These are phyloP conservation scores for Gynochthodes officinalis DNA, from an alignment of 257 asterid species.

Conservation along the genomic window DNA sequence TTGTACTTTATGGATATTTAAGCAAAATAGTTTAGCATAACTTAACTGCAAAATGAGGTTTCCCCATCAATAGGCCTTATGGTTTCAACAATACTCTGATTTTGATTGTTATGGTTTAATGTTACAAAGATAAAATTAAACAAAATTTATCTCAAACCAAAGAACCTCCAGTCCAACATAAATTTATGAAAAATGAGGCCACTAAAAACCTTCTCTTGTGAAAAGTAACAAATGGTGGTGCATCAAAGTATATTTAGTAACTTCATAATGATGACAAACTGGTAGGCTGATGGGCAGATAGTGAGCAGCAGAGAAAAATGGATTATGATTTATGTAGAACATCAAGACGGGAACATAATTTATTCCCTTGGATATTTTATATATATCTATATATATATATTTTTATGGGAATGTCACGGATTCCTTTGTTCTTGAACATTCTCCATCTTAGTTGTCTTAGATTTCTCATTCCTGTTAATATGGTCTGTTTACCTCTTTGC, in stretches of 20 bases:
- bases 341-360: not conserved
- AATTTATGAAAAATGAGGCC: too few species aligned
- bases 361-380: not conserved
- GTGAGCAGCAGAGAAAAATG: not conserved
- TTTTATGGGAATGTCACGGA: not conserved
- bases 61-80: not conserved
- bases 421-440: not conserved
- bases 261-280: not conserved
- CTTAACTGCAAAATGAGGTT: not conserved
- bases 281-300: not conserved
- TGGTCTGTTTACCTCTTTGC: not conserved
- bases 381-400: too few species aligned
- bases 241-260: not conserved
- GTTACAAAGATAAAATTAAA: not conserved
- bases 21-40: not conserved
- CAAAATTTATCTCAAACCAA: not conserved
- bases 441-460: not conserved
- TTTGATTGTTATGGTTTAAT: not conserved
- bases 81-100: conserved; percentile 3
- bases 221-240: not conserved
- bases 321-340: not conserved
- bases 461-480: not conserved
- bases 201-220: not conserved
- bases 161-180: not conserved
- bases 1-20: not conserved